Evolutionary conservation across 2,329 filamentous ascomycete genomes (phyloP), one percentile per base, ranked within the genome.

Genomic region (Chaetomium globosum): DNA sequence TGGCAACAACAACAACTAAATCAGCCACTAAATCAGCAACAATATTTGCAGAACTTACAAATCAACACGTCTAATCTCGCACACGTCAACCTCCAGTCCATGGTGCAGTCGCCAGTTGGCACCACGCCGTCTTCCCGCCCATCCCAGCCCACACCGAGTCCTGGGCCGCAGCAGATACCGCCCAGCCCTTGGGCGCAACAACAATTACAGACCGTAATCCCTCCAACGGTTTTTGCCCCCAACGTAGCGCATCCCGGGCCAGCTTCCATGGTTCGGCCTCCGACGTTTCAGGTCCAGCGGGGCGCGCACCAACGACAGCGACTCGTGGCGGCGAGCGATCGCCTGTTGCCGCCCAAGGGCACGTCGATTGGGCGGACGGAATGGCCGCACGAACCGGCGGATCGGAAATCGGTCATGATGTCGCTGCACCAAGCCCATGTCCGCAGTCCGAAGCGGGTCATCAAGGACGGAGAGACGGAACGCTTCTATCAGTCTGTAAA

Each of bases 401-500:
- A 83, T 6, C 74, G 71, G 54, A 77, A 74, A 56, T 79, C 83
- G 2, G 56, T 83, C 13, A 69, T 77, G 49, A 76, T 75, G 65
- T 75, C 81, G 5, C 75, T 85, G 16, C 82, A 85, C 59, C 78
- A 84, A 64, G 75, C 77, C n/a, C 72, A 77, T 36, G 70, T 80
- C 16, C 78, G 81, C 23, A 86, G 83, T 66, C 84, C 84, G 2
- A 76, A 73, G 48, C 78, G 82, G 57, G 71, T 78, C n/a, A 74
- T 77, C 3, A 71, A 70, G 21, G 49, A 63, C 6, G 65, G 67
- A 1, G 53, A 64, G 9, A 59, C 62, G 7, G 77, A 77, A 66
- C 77, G 77, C 5, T 76, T 84, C 59, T 91, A 89, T 71, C 86
- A 89, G 67, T 83, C 81, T 57, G 76, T 90, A 21, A 81, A 81